Evolutionary conservation across 2,329 filamentous ascomycete genomes (phyloP), one percentile per base, ranked within the genome.

Genomic region (Sporothrix mexicana): DNA sequence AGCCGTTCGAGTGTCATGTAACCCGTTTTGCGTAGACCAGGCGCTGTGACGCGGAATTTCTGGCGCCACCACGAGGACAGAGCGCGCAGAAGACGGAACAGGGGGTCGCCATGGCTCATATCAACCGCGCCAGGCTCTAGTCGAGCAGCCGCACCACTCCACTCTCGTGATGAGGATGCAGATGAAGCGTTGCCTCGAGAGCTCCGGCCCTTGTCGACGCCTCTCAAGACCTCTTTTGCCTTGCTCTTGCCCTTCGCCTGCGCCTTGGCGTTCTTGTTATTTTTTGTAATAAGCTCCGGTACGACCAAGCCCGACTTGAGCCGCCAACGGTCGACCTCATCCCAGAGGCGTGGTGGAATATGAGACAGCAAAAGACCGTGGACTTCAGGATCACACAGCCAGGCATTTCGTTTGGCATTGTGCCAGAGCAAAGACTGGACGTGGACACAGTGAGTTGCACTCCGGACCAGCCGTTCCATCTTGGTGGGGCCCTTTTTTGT

Each of bases 31-130:
- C 95, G 88, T 25, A 98, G 79, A 0, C 93, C 93, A 0, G 95
- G 94, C 0, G 91, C 88, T 0, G 90, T 93, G 59, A 96, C 86
- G 1, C 85, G 88, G 80, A 97, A 99, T 47, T 91, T 87, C 77
- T 94, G 92, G 79, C 91, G 94, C 96, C 96, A 99, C 85, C 94
- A 98, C 1, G 90, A 88, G 10, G 91, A 86, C n/a, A 99, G 82
- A 3, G 89, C 85, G 77, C 92, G 92, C 78, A 98, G 85, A 3
- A 98, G 84, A 25, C 91, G 86, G 70, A 95, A 88, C 5, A 97
- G 82, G 0, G 95, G 94, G 80, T 98, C 95, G 0, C 93, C 93
- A 57, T 90, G 88, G 79, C 93, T 96, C 84, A 95, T 87, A 77
- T 97, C 92, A 3, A 92, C 88, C 36, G 86, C 85, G 0, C 91